phyloP scores from a whole-genome alignment of 1,139 yeast species.

The Maudiozyma humilis region DNA sequence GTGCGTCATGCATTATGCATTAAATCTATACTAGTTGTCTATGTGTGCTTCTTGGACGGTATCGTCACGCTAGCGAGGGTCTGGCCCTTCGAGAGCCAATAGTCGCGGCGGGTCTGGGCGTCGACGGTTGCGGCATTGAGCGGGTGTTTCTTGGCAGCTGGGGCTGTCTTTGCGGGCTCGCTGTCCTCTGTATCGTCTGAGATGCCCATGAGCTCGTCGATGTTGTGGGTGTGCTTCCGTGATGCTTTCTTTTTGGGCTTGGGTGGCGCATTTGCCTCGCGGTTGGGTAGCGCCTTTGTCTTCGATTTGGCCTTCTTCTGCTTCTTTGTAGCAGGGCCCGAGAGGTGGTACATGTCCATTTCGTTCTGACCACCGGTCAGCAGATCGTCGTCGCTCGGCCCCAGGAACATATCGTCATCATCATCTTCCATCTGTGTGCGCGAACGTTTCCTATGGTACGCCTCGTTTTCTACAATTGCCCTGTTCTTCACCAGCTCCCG shows the following conservation, averaged over 20 bases:
- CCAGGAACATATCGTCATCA: constrained; percentile 15
- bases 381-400: constrained; percentile 21
- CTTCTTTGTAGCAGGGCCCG: constrained; percentile 21
- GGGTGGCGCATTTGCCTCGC: constrained; percentile 8
- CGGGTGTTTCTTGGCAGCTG: background rate
- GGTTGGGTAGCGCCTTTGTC: constrained; percentile 4
- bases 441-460: constrained; percentile 25
- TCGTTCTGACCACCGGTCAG: constrained; percentile 19
- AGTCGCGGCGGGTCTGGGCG: constrained; percentile 36
- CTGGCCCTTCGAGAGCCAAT: constrained; percentile 39
- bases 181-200: constrained; percentile 20
- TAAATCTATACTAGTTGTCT: too few relatives aligned
- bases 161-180: constrained; percentile 4
- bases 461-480: constrained; percentile 39
- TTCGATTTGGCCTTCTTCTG: constrained; percentile 8
- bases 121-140: constrained; percentile 21
- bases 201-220: constrained; percentile 33
- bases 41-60: constrained; percentile 6
- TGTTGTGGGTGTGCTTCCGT: constrained; percentile 10
- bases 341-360: constrained; percentile 17
- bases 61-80: constrained; percentile 6
- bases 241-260: background rate
- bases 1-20: too few relatives aligned
- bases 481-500: constrained; percentile 55
- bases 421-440: constrained; percentile 20